Percentiles rank a stretch among this genome's conserved stretches.
Conservation (phyloP, 768 basidiomycete species). For the Lepiota subincarnata region DNA sequence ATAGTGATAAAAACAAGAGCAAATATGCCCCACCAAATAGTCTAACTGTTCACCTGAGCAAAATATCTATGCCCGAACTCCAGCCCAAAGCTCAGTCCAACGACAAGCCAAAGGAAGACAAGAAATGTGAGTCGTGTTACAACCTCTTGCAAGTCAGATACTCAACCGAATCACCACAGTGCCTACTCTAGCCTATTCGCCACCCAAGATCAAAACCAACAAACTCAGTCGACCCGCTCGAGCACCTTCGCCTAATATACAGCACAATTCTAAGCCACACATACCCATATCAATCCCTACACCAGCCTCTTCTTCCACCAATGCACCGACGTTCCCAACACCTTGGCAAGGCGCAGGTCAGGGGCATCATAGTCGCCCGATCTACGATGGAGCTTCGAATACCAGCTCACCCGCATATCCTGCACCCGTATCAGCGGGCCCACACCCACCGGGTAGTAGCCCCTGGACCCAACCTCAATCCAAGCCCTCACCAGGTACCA, state of each 20-base stretch:
- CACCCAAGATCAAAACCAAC: slow-evolving; percentile 8
- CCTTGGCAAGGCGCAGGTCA: background rate
- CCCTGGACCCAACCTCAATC: background rate
- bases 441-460: background rate
- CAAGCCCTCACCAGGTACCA: background rate
- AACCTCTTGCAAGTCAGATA: slow-evolving; percentile 9
- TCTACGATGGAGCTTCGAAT: background rate
- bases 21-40: slow-evolving; percentile 66
- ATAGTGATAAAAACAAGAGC: slow-evolving; percentile 39
- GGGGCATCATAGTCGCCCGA: background rate
- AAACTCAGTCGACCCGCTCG: slow-evolving; percentile 19
- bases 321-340: background rate
- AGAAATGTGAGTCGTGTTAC: slow-evolving; percentile 35
- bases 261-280: slow-evolving; percentile 24
- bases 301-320: slow-evolving; percentile 20
- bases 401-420: slow-evolving; percentile 6
- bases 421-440: slow-evolving; percentile 1
- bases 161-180: slow-evolving; percentile 1
- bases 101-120: slow-evolving; percentile 37
- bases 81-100: slow-evolving; percentile 42
- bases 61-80: slow-evolving; percentile 84
- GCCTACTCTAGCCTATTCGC: slow-evolving; percentile 7
- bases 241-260: slow-evolving; percentile 2
- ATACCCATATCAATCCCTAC: slow-evolving; percentile 40
- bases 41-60: slow-evolving; percentile 74